A percentile compares a stretch with the other conserved stretches of the same genome.
These are phyloP conservation scores for Emergomyces orientalis DNA, from an alignment of 2,329 filamentous ascomycete genomes.

Conservation along the genomic window DNA sequence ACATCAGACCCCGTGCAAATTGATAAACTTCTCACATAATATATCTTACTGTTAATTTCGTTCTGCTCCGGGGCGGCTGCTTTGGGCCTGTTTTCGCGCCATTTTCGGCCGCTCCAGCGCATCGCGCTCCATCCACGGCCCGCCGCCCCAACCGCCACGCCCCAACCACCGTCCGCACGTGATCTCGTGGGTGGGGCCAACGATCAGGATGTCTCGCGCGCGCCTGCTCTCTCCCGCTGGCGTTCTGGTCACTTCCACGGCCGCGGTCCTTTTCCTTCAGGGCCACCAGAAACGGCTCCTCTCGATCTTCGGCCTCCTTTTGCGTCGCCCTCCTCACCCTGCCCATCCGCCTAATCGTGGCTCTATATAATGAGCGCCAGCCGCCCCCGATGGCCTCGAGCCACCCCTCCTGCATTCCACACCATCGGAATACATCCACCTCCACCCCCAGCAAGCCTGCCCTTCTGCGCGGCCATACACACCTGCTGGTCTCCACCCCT, in stretches of 20 bases:
- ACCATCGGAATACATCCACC: neutral
- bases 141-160: slow-evolving; percentile 1
- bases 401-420: slow-evolving; percentile 1
- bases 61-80: slow-evolving; percentile 1
- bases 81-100: neutral
- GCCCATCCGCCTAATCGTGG: neutral
- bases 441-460: neutral
- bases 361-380: slow-evolving; percentile 1
- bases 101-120: neutral
- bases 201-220: neutral
- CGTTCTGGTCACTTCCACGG: neutral
- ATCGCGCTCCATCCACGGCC: slow-evolving; percentile 1
- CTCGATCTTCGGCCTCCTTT: slow-evolving; percentile 1
- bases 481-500: neutral
- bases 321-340: slow-evolving; percentile 5
- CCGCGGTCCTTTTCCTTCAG: neutral
- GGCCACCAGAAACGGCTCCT: slow-evolving; percentile 1
- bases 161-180: slow-evolving; percentile 2
- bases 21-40: too few species aligned
- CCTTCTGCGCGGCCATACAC: slow-evolving; percentile 1
- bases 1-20: too few species aligned
- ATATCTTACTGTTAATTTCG: slow-evolving; percentile 4
- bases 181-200: neutral
- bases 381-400: neutral
- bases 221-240: neutral